Percentiles rank a stretch among this genome's conserved stretches.
These are phyloP conservation scores for Puccinellia tenuiflora DNA, from an alignment of 176 grass and related monocot species.

Conservation along the genomic window DNA sequence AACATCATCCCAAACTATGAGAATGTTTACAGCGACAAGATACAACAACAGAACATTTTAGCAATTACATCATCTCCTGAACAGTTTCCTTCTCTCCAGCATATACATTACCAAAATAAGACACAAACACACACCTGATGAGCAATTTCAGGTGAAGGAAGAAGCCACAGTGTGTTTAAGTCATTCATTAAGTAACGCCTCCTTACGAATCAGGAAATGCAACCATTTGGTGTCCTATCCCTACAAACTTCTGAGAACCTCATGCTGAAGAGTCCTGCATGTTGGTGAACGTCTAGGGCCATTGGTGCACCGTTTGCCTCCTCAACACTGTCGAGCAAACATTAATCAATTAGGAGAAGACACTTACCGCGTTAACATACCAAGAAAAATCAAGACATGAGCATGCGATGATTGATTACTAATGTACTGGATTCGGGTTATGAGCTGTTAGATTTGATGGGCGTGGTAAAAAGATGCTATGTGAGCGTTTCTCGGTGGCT, in stretches of 20 bases:
- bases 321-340: conserved; percentile 47
- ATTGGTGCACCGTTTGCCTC: conserved; percentile 40
- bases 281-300: conserved; percentile 21
- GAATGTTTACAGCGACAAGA: background rate
- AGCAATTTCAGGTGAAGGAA: background rate
- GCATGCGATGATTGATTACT: background rate
- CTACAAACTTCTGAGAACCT: background rate
- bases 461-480: background rate
- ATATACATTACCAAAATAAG: background rate
- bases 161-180: background rate
- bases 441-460: background rate
- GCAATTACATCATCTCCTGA: background rate
- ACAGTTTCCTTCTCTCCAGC: background rate
- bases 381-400: background rate
- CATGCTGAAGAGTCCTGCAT: conserved; percentile 22
- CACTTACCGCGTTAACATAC: background rate
- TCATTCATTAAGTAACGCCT: background rate
- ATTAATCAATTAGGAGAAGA: background rate
- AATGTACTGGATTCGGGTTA: background rate
- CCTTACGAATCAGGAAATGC: background rate
- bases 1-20: background rate
- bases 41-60: background rate
- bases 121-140: background rate
- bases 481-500: background rate
- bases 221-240: conserved; percentile 15